These are phyloP conservation scores for Linderina pennispora DNA, from an alignment of 192 early-diverging fungal genomes.

Conservation along the genomic window DNA sequence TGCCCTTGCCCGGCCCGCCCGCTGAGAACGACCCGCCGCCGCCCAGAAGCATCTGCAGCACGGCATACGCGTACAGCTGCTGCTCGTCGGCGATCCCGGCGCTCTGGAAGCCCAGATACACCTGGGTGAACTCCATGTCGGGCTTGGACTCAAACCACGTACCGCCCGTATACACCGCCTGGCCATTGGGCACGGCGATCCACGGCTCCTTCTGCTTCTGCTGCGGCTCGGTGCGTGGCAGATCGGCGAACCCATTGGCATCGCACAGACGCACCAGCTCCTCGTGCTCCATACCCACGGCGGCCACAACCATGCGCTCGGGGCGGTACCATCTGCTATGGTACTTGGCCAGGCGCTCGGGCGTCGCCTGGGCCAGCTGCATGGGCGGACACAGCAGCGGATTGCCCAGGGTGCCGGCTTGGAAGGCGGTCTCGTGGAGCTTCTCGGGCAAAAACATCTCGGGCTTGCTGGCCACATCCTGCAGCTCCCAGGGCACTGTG, in stretches of 20 bases:
- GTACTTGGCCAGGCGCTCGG: conserved; percentile 63
- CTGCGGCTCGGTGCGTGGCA: conserved; percentile 1
- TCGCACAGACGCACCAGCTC: conserved; percentile 62
- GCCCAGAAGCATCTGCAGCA: conserved; percentile 84
- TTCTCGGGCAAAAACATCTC: conserved; percentile 84
- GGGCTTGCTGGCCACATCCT: conserved; percentile 78
- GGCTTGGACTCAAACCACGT: conserved; percentile 64
- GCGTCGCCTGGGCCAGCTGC: conserved; percentile 60
- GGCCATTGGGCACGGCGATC: conserved; percentile 30
- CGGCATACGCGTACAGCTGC: conserved; percentile 81
- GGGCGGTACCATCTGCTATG: conserved; percentile 82
- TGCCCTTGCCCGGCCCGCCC: conserved; percentile 97
- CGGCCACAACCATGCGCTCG: conserved; percentile 86
- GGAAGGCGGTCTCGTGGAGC: conserved; percentile 78
- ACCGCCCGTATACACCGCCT: conserved; percentile 79
- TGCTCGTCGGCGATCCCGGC: conserved; percentile 73
- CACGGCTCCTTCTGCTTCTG: neutral
- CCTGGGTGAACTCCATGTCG: conserved; percentile 69
- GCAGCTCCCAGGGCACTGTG: conserved; percentile 79
- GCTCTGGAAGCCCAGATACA: conserved; percentile 87
- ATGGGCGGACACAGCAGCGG: conserved; percentile 68
- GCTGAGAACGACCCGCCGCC: conserved; percentile 96
- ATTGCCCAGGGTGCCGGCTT: conserved; percentile 73
- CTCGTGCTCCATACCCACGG: conserved; percentile 82
- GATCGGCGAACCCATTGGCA: conserved; percentile 69